phyloP scores from a whole-genome alignment of 2,329 filamentous ascomycete genomes.

The Penicillium sp. region DNA sequence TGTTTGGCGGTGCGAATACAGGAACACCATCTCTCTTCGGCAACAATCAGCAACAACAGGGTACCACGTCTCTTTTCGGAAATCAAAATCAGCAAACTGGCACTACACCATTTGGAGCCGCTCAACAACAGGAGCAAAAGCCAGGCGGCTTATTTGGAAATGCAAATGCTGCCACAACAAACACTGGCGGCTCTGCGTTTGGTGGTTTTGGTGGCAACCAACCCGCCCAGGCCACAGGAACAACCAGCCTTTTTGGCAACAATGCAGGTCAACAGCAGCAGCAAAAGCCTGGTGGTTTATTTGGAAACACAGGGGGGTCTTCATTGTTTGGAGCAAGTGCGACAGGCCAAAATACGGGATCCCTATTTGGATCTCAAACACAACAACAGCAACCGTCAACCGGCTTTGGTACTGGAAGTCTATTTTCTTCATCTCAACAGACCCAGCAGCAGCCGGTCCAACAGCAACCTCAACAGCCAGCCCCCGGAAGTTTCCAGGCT shows the following conservation, averaged over 20 bases:
- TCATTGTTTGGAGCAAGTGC: slow-evolving; percentile 42
- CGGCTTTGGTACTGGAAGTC: slow-evolving; percentile 35
- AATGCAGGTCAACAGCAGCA: slow-evolving; percentile 47
- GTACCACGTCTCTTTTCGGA: slow-evolving; percentile 40
- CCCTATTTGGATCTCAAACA: slow-evolving; percentile 54
- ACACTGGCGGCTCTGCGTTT: slow-evolving; percentile 26
- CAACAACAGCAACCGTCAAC: slow-evolving; percentile 33
- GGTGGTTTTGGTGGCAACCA: slow-evolving; percentile 43
- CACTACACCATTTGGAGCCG: slow-evolving; percentile 32
- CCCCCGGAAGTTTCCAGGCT: slow-evolving; percentile 58
- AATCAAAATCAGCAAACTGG: slow-evolving; percentile 29
- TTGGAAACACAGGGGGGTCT: slow-evolving; percentile 45
- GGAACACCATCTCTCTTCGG: slow-evolving; percentile 35
- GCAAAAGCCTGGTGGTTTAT: slow-evolving; percentile 52
- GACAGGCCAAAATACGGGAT: slow-evolving; percentile 36
- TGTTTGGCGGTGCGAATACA: slow-evolving; percentile 36
- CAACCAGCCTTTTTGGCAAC: slow-evolving; percentile 41
- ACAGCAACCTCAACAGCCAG: slow-evolving; percentile 51
- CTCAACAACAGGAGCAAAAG: slow-evolving; percentile 30
- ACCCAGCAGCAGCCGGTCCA: slow-evolving; percentile 49
- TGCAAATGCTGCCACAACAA: slow-evolving; percentile 41
- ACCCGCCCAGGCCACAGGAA: slow-evolving; percentile 35
- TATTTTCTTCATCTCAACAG: slow-evolving; percentile 54
- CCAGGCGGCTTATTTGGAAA: slow-evolving; percentile 37
- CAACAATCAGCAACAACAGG: slow-evolving; percentile 35